Percentiles rank a stretch among this genome's conserved stretches.
These are phyloP conservation scores for Lachancea cidri DNA, from an alignment of 805 yeast genomes.

Conservation along the genomic window DNA sequence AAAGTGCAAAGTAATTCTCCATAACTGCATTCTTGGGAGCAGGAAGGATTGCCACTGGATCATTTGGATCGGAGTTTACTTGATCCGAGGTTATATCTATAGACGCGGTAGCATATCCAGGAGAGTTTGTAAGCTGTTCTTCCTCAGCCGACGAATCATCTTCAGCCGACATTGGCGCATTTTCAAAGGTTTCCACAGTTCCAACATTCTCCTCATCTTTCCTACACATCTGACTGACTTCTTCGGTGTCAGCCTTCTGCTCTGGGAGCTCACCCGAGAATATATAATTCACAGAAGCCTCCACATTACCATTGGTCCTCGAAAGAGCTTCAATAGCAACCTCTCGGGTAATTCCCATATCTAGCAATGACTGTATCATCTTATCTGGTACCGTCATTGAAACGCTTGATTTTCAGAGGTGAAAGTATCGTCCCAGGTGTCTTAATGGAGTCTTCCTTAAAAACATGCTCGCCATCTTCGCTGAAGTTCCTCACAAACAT, in stretches of 20 bases:
- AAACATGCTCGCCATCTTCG: too few relatives aligned
- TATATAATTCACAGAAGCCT: conserved; percentile 50
- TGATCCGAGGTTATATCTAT: background rate
- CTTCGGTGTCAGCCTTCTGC: conserved; percentile 4
- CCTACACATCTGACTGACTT: background rate
- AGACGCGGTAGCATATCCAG: too few relatives aligned
- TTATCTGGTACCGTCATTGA: conserved; percentile 3
- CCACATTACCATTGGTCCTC: conserved; percentile 48
- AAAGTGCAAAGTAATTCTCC: conserved; percentile 29
- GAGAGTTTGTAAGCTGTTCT: too few relatives aligned
- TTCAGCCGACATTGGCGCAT: too few relatives aligned
- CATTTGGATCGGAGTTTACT: conserved; percentile 6
- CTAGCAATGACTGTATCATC: conserved; percentile 42
- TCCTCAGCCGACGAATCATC: too few relatives aligned
- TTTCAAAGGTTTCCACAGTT: background rate
- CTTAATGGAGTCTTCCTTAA: too few relatives aligned
- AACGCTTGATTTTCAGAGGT: background rate
- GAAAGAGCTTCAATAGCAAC: conserved; percentile 60
- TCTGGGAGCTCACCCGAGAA: conserved; percentile 24
- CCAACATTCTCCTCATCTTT: background rate
- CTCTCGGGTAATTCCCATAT: conserved; percentile 66
- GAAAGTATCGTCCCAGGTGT: too few relatives aligned
- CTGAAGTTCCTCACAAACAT: too few relatives aligned
- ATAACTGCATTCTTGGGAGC: conserved; percentile 21
- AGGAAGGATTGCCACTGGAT: conserved; percentile 26